Percentiles rank a stretch among this genome's conserved stretches.
Evolutionary conservation across 2,329 filamentous ascomycete species (phyloP).

Genomic region (Rutstroemia sp.): DNA sequence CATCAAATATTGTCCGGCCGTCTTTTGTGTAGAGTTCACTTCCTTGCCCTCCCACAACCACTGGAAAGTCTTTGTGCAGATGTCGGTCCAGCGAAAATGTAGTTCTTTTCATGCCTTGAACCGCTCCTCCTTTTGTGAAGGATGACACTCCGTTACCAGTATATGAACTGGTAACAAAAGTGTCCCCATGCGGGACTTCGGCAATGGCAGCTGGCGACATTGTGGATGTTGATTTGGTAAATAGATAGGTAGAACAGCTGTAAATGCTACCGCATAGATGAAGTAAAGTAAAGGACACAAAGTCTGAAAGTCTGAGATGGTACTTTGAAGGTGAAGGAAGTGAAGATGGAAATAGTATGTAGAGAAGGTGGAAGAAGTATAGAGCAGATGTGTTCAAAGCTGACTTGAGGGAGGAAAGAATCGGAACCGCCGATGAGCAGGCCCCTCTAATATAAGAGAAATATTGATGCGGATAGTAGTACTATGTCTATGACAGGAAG

Average conservation of each 20-base stretch:
- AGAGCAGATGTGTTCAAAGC: background rate
- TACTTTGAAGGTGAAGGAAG: background rate
- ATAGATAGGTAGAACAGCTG: background rate
- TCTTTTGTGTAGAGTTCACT: conserved; percentile 25
- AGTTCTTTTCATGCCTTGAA: conserved; percentile 12
- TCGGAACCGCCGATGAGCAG: background rate
- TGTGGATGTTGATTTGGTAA: background rate
- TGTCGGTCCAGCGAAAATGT: conserved; percentile 24
- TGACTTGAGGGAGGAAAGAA: background rate
- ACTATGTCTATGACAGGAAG: conserved; percentile 5
- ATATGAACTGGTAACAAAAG: background rate
- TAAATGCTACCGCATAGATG: background rate
- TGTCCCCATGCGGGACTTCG: background rate
- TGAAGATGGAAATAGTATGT: background rate
- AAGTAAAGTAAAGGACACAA: background rate
- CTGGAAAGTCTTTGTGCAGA: conserved; percentile 24
- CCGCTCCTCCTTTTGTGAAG: conserved; percentile 1
- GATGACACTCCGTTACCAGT: background rate
- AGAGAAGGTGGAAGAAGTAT: background rate
- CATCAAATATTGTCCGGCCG: conserved; percentile 60
- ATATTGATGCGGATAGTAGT: conserved; percentile 3
- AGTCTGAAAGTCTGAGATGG: background rate
- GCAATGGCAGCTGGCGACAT: conserved; percentile 9
- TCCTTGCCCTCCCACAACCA: conserved; percentile 23
- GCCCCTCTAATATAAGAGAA: conserved; percentile 1